Evolutionary conservation across 2,329 filamentous ascomycete species (phyloP), one percentile per base, ranked within the genome.

Genomic region (Fusarium duplospermum): DNA sequence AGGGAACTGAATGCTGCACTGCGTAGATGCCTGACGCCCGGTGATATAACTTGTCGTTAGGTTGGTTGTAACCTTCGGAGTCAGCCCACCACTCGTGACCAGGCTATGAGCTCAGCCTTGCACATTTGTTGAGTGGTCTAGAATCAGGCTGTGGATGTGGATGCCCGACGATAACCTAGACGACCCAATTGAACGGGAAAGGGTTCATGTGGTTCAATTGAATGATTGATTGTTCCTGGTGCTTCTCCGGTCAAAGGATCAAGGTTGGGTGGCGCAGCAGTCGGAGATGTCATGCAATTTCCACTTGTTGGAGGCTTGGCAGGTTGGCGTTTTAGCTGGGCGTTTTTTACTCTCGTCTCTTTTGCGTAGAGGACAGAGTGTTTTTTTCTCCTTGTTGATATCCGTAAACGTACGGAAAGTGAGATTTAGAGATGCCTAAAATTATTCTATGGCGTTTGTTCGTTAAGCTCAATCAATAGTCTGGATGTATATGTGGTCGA

Each of bases 51-150:
- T n/a, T 18, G 7, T 14, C 18, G 24, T 31, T 31, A 18, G 47
- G 24, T 54, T 24, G 22, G 47, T 20, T 52, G 47, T 6, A 22
- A 40, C 14, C 10, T n/a, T n/a, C 3, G 7, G 20, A 64, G 47
- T 70, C 69, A 75, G 72, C 72, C 59, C 62, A 72, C 38, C 36
- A n/a, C 29, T 16, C 24, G 16, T 47, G 38, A 27, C 29, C 52
- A 35, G 33, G n/a, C n/a, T 56, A 24, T 22, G 24, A 10, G 72
- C 36, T 75, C 60, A 75, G 72, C 72, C 72, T 74, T 68, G 72
- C 47, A 56, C 52, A 59, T 29, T 29, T 13, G 3, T n/a, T 20
- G 11, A 33, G n/a, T 20, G 7, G 45, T 33, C 61, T 22, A 45
- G 31, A 42, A 50, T n/a, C 45, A 4, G 27, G 45, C 20, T 50